Evolutionary conservation across 148 eudicot genomes (phyloP), one percentile per base, ranked within the genome.

Genomic region (Arbutus unedo): DNA sequence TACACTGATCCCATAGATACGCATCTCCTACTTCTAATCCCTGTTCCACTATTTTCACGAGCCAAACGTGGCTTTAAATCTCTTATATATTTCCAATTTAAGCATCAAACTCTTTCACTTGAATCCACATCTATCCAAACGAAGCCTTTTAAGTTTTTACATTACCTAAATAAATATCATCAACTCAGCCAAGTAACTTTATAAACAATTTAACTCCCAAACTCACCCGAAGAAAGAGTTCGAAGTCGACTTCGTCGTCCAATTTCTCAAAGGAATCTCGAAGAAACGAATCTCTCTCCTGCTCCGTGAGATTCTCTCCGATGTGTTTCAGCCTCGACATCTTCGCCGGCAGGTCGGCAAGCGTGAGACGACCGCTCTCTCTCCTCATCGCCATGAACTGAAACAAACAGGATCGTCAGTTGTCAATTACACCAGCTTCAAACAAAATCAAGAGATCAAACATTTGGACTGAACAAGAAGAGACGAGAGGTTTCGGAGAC

Each of bases 301-400:
- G 84, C 80, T 93, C 98, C 43, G 95, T 91, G 18, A 97, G 87
- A 84, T 86, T 94, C 82, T 94, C 99, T 72, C 95, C 97, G 56
- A 97, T 89, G 53, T 94, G 97, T 72, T 97, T 97, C 74, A 97
- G 88, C 62, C 87, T 92, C 84, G 98, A 89, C 97, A 94, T 97
- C 86, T 91, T 97, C 59, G 86, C 82, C 79, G 97, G 88, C 90
- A 97, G 90, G 85, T 97, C 99, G 0, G 87, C 89, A 19, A 97
- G 90, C n/a, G 87, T 93, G 45, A 97, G 85, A 10, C 95, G 90
- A 47, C 97, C 95, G 44, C 86, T 97, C 85, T 97, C 99, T 86
- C 96, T 94, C 89, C 93, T 91, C 93, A 97, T 87, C 79, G 92
- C 76, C 88, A 87, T 83, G 85, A 86, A 97, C 99, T 97, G 85